phyloP scores from a whole-genome alignment of 495 filamentous ascomycete species.

The Achaetomiella virescens region DNA sequence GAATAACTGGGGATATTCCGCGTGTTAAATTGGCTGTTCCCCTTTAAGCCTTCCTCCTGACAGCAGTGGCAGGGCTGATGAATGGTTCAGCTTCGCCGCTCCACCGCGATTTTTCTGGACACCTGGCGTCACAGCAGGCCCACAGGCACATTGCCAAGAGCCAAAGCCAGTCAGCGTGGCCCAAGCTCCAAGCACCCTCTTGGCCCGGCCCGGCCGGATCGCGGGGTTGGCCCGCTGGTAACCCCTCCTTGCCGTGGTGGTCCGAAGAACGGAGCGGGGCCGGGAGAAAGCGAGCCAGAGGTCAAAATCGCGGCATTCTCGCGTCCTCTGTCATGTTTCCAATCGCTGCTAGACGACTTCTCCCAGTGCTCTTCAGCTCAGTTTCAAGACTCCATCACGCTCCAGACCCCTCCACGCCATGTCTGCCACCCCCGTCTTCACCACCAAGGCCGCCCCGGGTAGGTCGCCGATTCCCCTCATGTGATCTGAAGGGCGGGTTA shows the following conservation, averaged over 20 bases:
- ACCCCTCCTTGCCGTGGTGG: conserved; percentile 8
- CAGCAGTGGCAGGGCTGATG: conserved; percentile 14
- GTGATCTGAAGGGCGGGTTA: background rate
- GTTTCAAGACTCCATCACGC: conserved; percentile 3
- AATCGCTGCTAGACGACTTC: conserved; percentile 13
- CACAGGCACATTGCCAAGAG: background rate
- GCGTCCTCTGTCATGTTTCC: conserved; percentile 17
- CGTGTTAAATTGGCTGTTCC: conserved; percentile 15
- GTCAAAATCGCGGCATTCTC: conserved; percentile 2
- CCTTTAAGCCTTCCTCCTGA: conserved; percentile 14
- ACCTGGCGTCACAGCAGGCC: conserved; percentile 20
- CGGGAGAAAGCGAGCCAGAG: background rate
- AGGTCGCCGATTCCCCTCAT: conserved; percentile 21
- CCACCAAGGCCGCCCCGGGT: conserved; percentile 48
- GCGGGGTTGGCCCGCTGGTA: conserved; percentile 15
- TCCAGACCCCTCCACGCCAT: conserved; percentile 30
- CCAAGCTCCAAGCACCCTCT: conserved; percentile 17
- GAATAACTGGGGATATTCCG: conserved; percentile 1
- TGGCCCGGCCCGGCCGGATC: background rate
- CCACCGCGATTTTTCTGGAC: conserved; percentile 24
- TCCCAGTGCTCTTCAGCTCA: conserved; percentile 13
- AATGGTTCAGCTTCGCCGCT: conserved; percentile 7
- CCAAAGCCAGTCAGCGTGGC: conserved; percentile 9
- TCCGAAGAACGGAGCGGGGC: conserved; percentile 28
- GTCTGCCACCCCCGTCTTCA: conserved; percentile 45